Evolutionary conservation across 345 rosid species (phyloP).

Genomic region (Excoecaria cochinchinensis): DNA sequence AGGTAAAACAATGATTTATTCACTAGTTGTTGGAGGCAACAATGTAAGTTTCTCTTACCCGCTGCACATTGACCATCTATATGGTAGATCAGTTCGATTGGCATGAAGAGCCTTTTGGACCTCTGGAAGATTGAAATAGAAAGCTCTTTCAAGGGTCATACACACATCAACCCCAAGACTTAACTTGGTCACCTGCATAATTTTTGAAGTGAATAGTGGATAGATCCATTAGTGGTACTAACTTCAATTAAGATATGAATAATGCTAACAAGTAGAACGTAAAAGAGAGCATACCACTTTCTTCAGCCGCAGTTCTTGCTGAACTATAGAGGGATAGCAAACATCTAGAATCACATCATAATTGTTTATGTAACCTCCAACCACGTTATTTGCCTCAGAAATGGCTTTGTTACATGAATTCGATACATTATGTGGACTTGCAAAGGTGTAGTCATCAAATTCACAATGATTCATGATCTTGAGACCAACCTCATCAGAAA

Average conservation of each 20-base stretch:
- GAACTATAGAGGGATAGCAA: constrained; percentile 76
- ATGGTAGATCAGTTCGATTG: constrained; percentile 60
- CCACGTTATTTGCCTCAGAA: constrained; percentile 47
- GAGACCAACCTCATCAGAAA: constrained; percentile 83
- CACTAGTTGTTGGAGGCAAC: background rate
- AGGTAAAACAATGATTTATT: no score
- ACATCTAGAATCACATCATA: constrained; percentile 83
- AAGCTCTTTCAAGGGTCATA: constrained; percentile 55
- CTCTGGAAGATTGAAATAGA: constrained; percentile 81
- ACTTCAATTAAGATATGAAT: background rate
- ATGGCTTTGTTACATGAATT: constrained; percentile 52
- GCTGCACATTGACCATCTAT: constrained; percentile 84
- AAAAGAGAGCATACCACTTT: constrained; percentile 46
- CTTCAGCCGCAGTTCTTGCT: constrained; percentile 79
- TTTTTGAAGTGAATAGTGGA: background rate
- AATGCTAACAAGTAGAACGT: background rate
- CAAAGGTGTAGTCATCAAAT: constrained; percentile 66
- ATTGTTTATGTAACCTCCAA: constrained; percentile 61
- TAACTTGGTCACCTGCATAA: constrained; percentile 60
- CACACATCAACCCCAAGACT: constrained; percentile 90
- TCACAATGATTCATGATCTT: constrained; percentile 68
- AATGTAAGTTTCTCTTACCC: constrained; percentile 34
- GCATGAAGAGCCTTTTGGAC: constrained; percentile 95
- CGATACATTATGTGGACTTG: constrained; percentile 55
- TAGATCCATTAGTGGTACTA: background rate